phyloP scores from a whole-genome alignment of 305 asterid genomes.

The Withania somnifera region DNA sequence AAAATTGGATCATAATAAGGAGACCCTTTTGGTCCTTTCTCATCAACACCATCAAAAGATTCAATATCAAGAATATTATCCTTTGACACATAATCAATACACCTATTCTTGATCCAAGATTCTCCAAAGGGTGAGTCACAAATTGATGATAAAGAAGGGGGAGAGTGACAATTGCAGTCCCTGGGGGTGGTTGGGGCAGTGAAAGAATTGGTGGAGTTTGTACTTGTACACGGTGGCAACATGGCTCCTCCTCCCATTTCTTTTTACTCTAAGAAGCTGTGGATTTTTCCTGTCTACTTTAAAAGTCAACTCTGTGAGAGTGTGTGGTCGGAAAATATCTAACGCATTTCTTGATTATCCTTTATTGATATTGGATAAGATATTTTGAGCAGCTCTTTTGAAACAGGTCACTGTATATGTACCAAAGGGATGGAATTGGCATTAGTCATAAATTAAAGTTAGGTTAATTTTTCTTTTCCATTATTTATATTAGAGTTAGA shows the following conservation, averaged over 20 bases:
- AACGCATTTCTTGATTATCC: neutral
- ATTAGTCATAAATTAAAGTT: neutral
- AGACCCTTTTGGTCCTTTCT: neutral
- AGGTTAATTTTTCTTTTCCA: no score
- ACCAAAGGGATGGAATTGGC: neutral
- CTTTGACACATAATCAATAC: neutral
- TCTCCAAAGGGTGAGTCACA: conserved; percentile 1
- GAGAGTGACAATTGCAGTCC: neutral
- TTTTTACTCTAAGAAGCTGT: neutral
- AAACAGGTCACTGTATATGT: neutral
- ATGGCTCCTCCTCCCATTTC: conserved; percentile 20
- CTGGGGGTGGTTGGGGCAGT: neutral
- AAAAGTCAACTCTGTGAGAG: neutral
- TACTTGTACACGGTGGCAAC: neutral
- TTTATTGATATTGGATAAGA: neutral
- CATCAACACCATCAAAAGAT: neutral
- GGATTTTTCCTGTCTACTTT: neutral
- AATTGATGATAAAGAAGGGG: neutral
- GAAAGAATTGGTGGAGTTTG: neutral
- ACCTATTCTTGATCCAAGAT: neutral
- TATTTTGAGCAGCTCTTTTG: neutral
- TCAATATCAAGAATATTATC: neutral
- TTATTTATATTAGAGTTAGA: no score
- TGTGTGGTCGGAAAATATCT: neutral
- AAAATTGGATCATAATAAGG: conserved; percentile 1